Evolutionary conservation across 345 rosid genomes (phyloP), one percentile per base, ranked within the genome.

Genomic region (Firmiana major): DNA sequence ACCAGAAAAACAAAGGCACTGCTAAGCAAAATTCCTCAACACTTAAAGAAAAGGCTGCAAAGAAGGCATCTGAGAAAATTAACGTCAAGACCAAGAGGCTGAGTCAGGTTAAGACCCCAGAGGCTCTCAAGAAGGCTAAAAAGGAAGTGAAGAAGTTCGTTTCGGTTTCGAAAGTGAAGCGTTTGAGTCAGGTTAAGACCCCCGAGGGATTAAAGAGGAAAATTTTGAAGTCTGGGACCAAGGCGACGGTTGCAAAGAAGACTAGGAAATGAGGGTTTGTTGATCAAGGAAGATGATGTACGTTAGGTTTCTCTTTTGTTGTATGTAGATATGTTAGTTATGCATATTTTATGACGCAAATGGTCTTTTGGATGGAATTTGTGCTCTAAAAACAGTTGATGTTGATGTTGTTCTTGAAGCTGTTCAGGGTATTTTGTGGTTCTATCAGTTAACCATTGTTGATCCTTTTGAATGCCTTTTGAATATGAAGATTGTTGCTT

Each of bases 41-140:
- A 22, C 13, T 73, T 19, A 70, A 38, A 57, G 78, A 64, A 16
- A 58, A 62, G 68, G 79, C n/a, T 21, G 62, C 46, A 24, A 73
- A 74, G 22, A 81, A 78, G 55, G 48, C 19, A 21, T 6, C 76
- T 24, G 63, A 54, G 79, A 78, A 78, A 66, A 75, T 31, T 31
- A 31, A 48, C 26, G 73, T 63, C 3, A 81, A 77, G 83, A 81
- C 74, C n/a, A 83, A 79, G 80, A 83, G 83, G 78, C 75, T 86
- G 42, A 81, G 85, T 76, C 86, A 75, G 77, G 79, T 86, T 11
- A 80, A 83, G 66, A 86, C 85, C 8, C 85, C 88, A 5, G 85
- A 86, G 58, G 80, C 66, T 48, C 38, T 83, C 3, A 81, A 81
- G 78, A 83, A 64, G 60, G 68, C 51, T 17, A 67, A 78, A 63